Base-by-base conservation (phyloP, 768 basidiomycete genomes). In the Lactarius trivialis region DNA sequence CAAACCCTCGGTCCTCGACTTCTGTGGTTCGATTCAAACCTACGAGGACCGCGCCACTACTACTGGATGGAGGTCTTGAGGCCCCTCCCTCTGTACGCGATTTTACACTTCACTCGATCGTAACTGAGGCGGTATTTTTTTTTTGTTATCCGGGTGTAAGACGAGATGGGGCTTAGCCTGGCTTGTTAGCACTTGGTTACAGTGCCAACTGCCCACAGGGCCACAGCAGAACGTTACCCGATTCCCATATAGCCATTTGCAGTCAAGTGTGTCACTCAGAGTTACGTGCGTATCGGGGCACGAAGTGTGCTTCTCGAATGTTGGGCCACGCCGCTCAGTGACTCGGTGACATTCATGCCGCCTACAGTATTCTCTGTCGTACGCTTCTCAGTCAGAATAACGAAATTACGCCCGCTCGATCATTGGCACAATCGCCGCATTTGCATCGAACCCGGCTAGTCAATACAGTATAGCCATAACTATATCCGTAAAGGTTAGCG, bases 11-110 rank as follows among this genome's bases (percentile, higher is more conserved):
- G 34, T 33, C 32, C 32, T 4, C 32, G 76, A 98, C 95, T 74
- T 97, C 95, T 72, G 87, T 88, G 65, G 82, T 77, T 33, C 21
- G 67, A 85, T 34, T 2, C 11, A 7, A 6, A 33, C 4, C 32
- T 78, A 17, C 11, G 34, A 34, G 34, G 34, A 33, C n/a, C n/a
- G n/a, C n/a, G n/a, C n/a, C n/a, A n/a, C n/a, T n/a, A n/a, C n/a
- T n/a, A n/a, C n/a, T n/a, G n/a, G n/a, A n/a, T n/a, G n/a, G n/a
- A n/a, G n/a, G n/a, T n/a, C n/a, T n/a, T n/a, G n/a, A n/a, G n/a
- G n/a, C n/a, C n/a, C n/a, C n/a, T n/a, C n/a, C n/a, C n/a, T n/a
- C n/a, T n/a, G n/a, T 4, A 33, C 8, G 32, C 32, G 32, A 8
- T n/a, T 70, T 90, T 89, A 71, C 87, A 84, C 89, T 11, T 34